Evolutionary conservation across 2,329 filamentous ascomycete species (phyloP).

Genomic region (Chaetomiaceae sp.): DNA sequence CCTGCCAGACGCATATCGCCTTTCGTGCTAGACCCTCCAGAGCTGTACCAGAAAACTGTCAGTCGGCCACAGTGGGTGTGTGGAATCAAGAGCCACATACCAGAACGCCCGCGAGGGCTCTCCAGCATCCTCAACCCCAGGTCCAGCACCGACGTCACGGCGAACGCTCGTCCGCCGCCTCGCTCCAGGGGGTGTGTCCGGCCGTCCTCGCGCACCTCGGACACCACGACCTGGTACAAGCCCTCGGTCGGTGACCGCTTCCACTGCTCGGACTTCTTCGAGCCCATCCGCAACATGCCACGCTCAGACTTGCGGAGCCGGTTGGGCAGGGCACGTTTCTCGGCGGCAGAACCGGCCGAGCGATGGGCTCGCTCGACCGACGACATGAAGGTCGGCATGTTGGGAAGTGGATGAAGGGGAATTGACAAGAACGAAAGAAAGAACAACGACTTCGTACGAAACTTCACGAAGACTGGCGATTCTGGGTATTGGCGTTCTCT

Average conservation of each 20-base stretch:
- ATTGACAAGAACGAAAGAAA: no score
- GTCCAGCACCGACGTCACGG: conserved; percentile 17
- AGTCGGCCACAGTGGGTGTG: background rate
- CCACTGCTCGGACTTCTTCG: conserved; percentile 11
- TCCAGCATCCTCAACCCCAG: conserved; percentile 21
- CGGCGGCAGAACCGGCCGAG: conserved; percentile 10
- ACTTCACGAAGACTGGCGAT: no score
- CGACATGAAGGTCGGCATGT: conserved; percentile 13
- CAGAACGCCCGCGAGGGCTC: conserved; percentile 12
- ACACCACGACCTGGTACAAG: conserved; percentile 18
- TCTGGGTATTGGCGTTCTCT: no score
- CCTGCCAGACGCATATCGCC: conserved; percentile 15
- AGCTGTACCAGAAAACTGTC: conserved; percentile 1
- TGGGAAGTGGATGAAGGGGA: no score
- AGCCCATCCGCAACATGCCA: conserved; percentile 6
- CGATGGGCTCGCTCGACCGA: conserved; percentile 11
- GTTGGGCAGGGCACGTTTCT: conserved; percentile 2
- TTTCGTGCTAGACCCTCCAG: conserved; percentile 16
- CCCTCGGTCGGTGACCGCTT: conserved; percentile 12
- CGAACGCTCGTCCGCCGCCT: conserved; percentile 16
- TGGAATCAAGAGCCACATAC: conserved; percentile 4
- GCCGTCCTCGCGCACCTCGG: conserved; percentile 16
- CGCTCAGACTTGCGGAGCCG: conserved; percentile 3
- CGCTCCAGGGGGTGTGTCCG: conserved; percentile 12
- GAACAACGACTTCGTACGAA: no score